Conservation (phyloP, 306 rosid genomes). For the Mimosa pudica region DNA sequence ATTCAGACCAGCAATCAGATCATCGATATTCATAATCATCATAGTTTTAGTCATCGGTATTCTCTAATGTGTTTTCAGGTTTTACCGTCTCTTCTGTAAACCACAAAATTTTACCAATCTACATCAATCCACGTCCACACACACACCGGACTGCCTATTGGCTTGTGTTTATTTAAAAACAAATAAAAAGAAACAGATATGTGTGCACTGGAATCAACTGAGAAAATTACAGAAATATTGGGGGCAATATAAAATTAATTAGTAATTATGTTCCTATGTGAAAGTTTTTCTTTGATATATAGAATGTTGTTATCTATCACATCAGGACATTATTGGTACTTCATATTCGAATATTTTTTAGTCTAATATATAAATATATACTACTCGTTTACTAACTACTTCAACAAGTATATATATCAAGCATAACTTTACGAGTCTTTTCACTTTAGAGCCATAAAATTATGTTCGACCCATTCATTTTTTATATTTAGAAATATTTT, state of each 20-base stretch:
- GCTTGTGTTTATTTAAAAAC: background rate
- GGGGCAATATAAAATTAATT: too few relatives aligned
- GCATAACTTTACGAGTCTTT: background rate
- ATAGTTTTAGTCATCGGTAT: background rate
- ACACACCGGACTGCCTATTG: background rate
- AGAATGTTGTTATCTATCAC: background rate
- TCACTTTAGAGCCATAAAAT: background rate
- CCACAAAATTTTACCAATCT: constrained; percentile 4
- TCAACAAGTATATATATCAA: background rate
- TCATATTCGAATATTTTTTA: background rate
- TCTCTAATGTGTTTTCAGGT: background rate
- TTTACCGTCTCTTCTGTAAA: constrained; percentile 7
- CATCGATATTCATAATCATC: background rate
- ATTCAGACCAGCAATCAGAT: background rate
- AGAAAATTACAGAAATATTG: background rate
- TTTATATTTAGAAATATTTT: background rate
- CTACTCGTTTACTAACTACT: background rate
- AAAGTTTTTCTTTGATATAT: background rate
- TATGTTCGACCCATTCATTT: background rate
- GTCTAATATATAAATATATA: background rate
- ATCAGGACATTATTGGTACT: constrained; percentile 3
- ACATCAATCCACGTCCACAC: background rate
- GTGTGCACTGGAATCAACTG: background rate
- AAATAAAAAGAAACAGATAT: background rate
- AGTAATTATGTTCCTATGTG: too few relatives aligned